Evolutionary conservation across 2,329 filamentous ascomycete genomes (phyloP).

Genomic region (Talaromyces verruculosus): DNA sequence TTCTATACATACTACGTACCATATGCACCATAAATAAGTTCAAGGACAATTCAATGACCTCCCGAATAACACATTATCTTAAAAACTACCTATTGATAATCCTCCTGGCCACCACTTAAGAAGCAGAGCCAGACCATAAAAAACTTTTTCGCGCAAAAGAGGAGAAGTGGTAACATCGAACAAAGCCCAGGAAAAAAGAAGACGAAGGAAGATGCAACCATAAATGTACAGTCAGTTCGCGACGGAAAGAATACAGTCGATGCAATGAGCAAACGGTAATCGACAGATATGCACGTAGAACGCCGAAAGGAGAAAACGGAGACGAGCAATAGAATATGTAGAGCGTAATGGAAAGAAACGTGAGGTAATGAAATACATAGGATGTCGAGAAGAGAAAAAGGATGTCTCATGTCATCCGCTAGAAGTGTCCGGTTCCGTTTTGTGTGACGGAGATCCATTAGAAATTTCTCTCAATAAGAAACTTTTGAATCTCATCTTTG

Average conservation of each 20-base stretch:
- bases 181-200: background rate
- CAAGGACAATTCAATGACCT: background rate
- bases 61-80: conserved; percentile 4
- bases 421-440: background rate
- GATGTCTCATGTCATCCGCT: background rate
- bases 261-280: conserved; percentile 1
- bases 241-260: conserved; percentile 1
- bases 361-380: conserved; percentile 1
- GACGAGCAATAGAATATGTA: conserved; percentile 11
- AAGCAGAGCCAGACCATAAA: background rate
- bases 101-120: background rate
- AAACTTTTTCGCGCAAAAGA: conserved; percentile 11
- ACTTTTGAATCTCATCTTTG: conserved; percentile 50
- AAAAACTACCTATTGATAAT: background rate
- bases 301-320: conserved; percentile 23
- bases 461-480: conserved; percentile 49
- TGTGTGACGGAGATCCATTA: conserved; percentile 26
- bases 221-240: conserved; percentile 18
- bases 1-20: background rate
- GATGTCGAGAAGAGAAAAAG: background rate
- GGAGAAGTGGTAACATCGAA: conserved; percentile 8
- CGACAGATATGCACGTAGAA: conserved; percentile 14
- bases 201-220: conserved; percentile 20
- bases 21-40: background rate
- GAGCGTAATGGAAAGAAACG: background rate